Evolutionary conservation across 176 grass and related monocot genomes (phyloP).

Genomic region (Bolboschoenus planiculmis): DNA sequence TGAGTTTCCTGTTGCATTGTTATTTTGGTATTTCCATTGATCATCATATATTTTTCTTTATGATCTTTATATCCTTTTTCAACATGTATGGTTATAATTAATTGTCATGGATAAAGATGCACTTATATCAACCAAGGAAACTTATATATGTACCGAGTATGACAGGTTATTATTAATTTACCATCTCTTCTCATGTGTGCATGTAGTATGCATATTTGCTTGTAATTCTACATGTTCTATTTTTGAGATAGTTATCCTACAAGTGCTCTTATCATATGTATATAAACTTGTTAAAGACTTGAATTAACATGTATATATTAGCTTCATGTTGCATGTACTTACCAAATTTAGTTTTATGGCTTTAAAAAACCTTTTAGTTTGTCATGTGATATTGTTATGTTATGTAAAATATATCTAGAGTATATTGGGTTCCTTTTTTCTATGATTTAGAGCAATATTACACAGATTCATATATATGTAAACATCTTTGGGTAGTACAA

Average conservation of each 20-base stretch:
- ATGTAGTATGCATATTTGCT: not conserved
- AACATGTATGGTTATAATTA: not conserved
- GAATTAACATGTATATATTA: not conserved
- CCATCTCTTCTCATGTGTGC: not conserved
- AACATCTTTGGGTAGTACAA: not conserved
- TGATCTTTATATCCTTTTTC: not conserved
- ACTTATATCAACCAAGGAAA: not conserved
- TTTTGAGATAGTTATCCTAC: no score
- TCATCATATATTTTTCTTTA: not conserved
- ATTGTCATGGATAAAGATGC: not conserved
- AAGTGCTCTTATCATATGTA: not conserved
- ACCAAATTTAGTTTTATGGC: not conserved
- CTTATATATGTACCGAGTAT: not conserved
- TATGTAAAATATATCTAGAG: no score
- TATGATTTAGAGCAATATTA: not conserved
- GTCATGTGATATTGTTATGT: not conserved
- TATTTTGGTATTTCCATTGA: not conserved
- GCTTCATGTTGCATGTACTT: not conserved
- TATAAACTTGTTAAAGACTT: not conserved
- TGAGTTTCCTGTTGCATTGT: not conserved
- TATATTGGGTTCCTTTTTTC: no score
- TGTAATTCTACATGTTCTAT: not conserved
- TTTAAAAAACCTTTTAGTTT: not conserved
- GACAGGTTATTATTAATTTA: not conserved
- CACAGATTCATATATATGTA: not conserved